Base-by-base conservation (phyloP, 2,329 filamentous ascomycete genomes). In the Pyrenophora graminea region DNA sequence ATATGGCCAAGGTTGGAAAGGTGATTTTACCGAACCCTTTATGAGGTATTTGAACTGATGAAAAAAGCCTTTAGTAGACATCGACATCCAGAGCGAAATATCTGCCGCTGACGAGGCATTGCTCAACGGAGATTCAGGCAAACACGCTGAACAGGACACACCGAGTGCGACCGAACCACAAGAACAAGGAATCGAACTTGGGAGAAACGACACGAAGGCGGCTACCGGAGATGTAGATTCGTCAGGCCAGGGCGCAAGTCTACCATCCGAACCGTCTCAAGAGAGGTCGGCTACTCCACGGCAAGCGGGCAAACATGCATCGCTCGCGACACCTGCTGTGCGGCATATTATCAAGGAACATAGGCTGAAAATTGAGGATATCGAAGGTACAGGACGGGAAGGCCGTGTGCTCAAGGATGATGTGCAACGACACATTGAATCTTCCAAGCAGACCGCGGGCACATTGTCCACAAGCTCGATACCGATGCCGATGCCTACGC, bases 391-490 rank as follows among this genome's bases (percentile, higher is more conserved):
- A 1, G 94, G 94, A 15, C 95, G 85, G 75, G 92, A 96, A 56
- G 94, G 94, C 1, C 81, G 94, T 51, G 92, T 99, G 1, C 75
- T 91, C 46, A 99, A 97, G 74, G 93, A 97, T 69, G 94, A 99
- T 69, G 87, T 99, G 18, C 81, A 88, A 62, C 59, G 55, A 44
- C 54, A 68, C 43, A 55, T 59, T 9, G 54, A 67, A 44, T 53
- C 60, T 31, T 53, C 63, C 6, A 56, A 59, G 55, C 57, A 62
- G 43, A 48, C 62, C 19, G 36, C 62, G 21, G 51, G 52, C 41
- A 47, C 70, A 52, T 45, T 71, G 17, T 42, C 71, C 41, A 59
- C 73, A 55, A 43, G 73, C 18, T 58, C 70, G 6, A 48, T 56
- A 27, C 49, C 53, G 3, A 19, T 49, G 27, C 17, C 32, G 3